phyloP scores from a whole-genome alignment of 345 rosid species.

The Schrenkiella parvula region DNA sequence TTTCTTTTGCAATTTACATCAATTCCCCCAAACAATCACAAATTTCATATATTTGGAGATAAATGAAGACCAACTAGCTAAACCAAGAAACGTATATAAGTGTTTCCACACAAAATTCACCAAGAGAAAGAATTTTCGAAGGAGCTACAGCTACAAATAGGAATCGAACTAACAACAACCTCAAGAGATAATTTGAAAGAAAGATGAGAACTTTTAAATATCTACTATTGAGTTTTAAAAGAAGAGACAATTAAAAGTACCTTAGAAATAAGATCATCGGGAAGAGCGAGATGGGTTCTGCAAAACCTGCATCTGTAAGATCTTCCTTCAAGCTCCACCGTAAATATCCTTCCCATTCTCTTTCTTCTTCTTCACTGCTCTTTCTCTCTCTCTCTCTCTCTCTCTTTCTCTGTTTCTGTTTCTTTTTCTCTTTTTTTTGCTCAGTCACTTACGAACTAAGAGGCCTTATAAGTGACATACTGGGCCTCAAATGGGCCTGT shows the following conservation, averaged over 20 bases:
- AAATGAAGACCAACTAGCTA: not conserved
- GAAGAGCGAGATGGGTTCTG: conserved; percentile 76
- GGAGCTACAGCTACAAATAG: not conserved
- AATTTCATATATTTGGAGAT: not conserved
- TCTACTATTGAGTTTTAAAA: not conserved
- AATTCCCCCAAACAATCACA: not conserved
- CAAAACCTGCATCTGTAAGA: conserved; percentile 89
- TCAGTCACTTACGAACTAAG: not conserved
- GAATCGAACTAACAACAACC: conserved; percentile 9
- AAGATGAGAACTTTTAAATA: not conserved
- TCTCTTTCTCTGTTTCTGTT: not conserved
- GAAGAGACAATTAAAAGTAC: conserved; percentile 30
- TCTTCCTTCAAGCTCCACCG: conserved; percentile 91
- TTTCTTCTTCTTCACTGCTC: not conserved
- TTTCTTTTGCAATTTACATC: not conserved
- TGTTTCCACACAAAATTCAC: not conserved
- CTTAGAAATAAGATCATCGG: conserved; percentile 59
- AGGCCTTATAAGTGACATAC: not conserved
- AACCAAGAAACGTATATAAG: not conserved
- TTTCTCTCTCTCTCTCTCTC: conserved; percentile 7
- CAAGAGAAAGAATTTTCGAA: not conserved
- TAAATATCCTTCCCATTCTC: conserved; percentile 74
- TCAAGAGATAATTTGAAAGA: conserved; percentile 3
- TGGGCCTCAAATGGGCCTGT: conserved; percentile 11
- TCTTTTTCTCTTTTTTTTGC: not conserved